phyloP scores from a whole-genome alignment of 208 protist genomes.

The Jaenimonas drosophilae region DNA sequence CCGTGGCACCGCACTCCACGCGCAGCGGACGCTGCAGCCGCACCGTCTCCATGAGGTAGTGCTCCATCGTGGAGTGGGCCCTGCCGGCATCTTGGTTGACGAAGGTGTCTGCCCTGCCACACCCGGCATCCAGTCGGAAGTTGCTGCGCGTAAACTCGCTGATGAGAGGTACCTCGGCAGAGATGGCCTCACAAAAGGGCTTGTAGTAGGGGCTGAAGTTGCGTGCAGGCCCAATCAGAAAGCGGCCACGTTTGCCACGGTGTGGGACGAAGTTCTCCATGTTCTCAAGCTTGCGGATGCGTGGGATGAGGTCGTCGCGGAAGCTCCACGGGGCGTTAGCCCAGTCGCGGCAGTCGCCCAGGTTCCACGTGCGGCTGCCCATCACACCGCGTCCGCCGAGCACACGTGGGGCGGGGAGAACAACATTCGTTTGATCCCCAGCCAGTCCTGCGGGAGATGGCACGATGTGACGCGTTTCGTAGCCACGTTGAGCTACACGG shows the following conservation, averaged over 20 bases:
- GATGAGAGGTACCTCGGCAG: slow-evolving; percentile 51
- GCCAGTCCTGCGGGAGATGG: slow-evolving; percentile 39
- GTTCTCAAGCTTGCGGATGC: slow-evolving; percentile 45
- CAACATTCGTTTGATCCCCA: slow-evolving; percentile 25
- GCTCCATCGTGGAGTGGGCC: slow-evolving; percentile 63
- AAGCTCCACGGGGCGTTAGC: slow-evolving; percentile 51
- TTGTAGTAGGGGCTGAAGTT: slow-evolving; percentile 67
- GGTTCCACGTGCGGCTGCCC: slow-evolving; percentile 66
- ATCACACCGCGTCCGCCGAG: slow-evolving; percentile 72
- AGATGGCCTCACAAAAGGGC: slow-evolving; percentile 60
- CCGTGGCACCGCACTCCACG: slow-evolving; percentile 43
- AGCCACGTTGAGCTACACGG: slow-evolving; percentile 41
- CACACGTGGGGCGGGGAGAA: slow-evolving; percentile 59
- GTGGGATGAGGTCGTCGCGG: slow-evolving; percentile 53
- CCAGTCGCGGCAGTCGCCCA: slow-evolving; percentile 63
- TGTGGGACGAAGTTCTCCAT: slow-evolving; percentile 49
- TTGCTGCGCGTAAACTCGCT: slow-evolving; percentile 61
- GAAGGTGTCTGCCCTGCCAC: slow-evolving; percentile 51
- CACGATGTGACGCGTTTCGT: slow-evolving; percentile 35
- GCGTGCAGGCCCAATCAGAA: slow-evolving; percentile 39
- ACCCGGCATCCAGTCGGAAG: slow-evolving; percentile 29
- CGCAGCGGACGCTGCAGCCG: slow-evolving; percentile 48
- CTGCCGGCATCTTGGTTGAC: slow-evolving; percentile 34
- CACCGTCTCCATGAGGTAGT: slow-evolving; percentile 59
- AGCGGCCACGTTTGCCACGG: slow-evolving; percentile 60